Conservation (phyloP, 1,139 yeast species). For the Suhomyces ambrosiae region DNA sequence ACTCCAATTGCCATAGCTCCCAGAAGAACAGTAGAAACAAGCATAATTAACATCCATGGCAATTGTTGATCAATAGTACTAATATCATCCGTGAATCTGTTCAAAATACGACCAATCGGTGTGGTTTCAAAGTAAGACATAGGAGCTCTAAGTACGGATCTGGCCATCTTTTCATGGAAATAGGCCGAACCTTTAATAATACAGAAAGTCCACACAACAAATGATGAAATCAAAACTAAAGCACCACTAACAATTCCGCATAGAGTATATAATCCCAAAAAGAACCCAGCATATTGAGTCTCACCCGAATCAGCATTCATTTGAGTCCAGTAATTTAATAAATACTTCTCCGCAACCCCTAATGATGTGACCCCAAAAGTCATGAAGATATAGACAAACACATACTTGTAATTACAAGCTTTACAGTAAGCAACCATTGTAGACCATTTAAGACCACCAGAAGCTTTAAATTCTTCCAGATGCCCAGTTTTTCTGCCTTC, state of each 20-base stretch:
- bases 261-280: conserved; percentile 23
- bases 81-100: conserved; percentile 34
- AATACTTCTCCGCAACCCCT: conserved; percentile 25
- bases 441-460: conserved; percentile 28
- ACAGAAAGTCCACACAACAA: conserved; percentile 30
- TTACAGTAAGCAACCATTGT: conserved; percentile 28
- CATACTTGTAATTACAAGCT: conserved; percentile 29
- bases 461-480: conserved; percentile 26
- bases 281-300: conserved; percentile 22
- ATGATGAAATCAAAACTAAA: conserved; percentile 26
- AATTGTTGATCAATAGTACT: conserved; percentile 26
- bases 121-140: conserved; percentile 38
- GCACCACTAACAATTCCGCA: conserved; percentile 27
- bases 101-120: conserved; percentile 34
- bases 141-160: conserved; percentile 30
- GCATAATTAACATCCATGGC: conserved; percentile 29
- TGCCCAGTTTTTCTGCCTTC: conserved; percentile 21
- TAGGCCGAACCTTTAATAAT: conserved; percentile 27
- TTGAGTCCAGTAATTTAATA: conserved; percentile 32
- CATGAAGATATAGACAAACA: conserved; percentile 24
- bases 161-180: conserved; percentile 32
- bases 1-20: conserved; percentile 24
- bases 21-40: conserved; percentile 17
- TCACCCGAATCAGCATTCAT: conserved; percentile 23
- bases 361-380: conserved; percentile 20